Base-by-base conservation (phyloP, 108 stramenopile genomes). In the Pseudonitzschia delicatissima region DNA sequence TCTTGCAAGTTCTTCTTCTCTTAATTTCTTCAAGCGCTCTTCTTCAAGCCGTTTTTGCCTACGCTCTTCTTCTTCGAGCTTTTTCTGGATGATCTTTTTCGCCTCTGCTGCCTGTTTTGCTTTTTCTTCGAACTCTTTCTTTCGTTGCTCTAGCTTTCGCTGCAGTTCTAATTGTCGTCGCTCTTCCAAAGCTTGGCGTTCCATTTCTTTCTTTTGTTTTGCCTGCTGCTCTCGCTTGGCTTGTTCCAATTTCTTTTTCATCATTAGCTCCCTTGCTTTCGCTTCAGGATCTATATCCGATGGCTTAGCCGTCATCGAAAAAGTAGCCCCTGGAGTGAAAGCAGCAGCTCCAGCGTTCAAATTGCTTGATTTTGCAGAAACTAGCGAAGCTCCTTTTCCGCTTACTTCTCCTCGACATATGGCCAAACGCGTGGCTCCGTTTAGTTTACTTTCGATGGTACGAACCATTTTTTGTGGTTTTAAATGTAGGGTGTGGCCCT, bases 391-490 rank as follows among this genome's bases (percentile, higher is more conserved):
- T 21, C 81, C 87, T 55, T 75, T 76, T 11, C 85, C 90, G 76
- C 87, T 90, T 9, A 83, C 81, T 58, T 85, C 88, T 32, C 94
- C 94, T 57, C 94, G 63, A 59, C 94, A 95, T 31, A 95, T 82
- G 45, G 77, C 87, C 25, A 95, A 64, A 45, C 94, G 62, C 0
- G 94, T 92, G 15, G 83, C 84, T 15, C 89, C 89, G 57, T 77
- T 71, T 9, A 89, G 80, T 74, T 95, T 95, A 17, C 69, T 67
- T 71, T 95, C 94, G 45, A 95, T 92, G 47, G 85, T 89, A 47
- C 79, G 74, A 0, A 83, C 77, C 91, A 92, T 95, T 72, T 95
- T 95, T 65, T 61, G 63, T 13, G 94, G 91, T 62, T 71, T 78
- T 32, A 92, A 68, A 6, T 75, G 75, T 23, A 95, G 32, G 20